Evolutionary conservation across 2,329 filamentous ascomycete species (phyloP).

Genomic region (Byssochlamys sp.): DNA sequence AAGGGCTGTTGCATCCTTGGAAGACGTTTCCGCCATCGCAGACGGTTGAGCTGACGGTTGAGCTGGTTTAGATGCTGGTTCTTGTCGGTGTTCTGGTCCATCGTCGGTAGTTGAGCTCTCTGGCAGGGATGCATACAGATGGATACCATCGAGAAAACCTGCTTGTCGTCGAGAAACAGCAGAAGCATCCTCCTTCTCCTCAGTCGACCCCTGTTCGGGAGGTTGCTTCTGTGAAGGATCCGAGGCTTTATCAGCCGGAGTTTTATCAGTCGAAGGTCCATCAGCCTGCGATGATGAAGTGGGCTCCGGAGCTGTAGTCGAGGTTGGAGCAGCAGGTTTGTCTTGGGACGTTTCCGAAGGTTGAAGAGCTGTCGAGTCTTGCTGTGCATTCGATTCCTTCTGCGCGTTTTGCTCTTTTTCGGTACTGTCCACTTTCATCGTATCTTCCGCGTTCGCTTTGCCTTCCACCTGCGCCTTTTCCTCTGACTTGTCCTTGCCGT

Average conservation of each 20-base stretch:
- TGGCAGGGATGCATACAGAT: slow-evolving; percentile 14
- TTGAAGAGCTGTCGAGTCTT: slow-evolving; percentile 3
- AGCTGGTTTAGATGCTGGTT: background rate
- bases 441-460: background rate
- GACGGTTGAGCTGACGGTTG: background rate
- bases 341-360: slow-evolving; percentile 1
- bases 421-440: background rate
- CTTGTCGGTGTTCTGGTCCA: background rate
- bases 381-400: background rate
- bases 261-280: slow-evolving; percentile 5
- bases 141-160: slow-evolving; percentile 15
- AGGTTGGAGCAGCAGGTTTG: background rate
- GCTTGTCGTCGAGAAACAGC: slow-evolving; percentile 2
- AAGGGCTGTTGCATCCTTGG: background rate
- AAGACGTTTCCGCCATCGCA: background rate
- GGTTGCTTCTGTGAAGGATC: slow-evolving; percentile 1
- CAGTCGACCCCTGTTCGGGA: slow-evolving; percentile 2
- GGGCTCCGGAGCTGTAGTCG: slow-evolving; percentile 3
- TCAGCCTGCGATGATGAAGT: slow-evolving; percentile 1
- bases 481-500: background rate
- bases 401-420: background rate
- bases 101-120: slow-evolving; percentile 4
- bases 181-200: background rate
- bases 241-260: slow-evolving; percentile 4
- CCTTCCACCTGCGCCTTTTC: background rate